phyloP scores from a whole-genome alignment of 2,329 filamentous ascomycete genomes.

The Fusarium siculi region DNA sequence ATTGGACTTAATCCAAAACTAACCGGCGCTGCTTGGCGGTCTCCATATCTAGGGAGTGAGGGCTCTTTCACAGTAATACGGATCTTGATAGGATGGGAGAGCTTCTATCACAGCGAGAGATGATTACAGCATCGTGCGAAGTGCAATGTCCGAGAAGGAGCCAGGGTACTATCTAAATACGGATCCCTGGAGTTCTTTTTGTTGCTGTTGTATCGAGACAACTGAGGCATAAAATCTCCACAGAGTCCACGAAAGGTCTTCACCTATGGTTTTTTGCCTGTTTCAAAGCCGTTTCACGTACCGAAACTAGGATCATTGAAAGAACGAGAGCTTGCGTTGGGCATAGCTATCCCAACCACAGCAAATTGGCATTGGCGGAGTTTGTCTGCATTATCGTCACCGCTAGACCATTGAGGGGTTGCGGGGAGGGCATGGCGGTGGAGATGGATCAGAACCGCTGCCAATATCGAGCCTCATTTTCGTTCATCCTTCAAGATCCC shows the following conservation, averaged over 20 bases:
- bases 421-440: constrained; percentile 14
- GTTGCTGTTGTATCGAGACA: constrained; percentile 21
- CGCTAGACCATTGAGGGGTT: constrained; percentile 8
- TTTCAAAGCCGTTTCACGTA: constrained; percentile 17
- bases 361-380: neutral
- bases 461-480: constrained; percentile 30
- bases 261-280: constrained; percentile 1
- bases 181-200: constrained; percentile 9
- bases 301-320: neutral
- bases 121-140: constrained; percentile 18
- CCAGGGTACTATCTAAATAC: constrained; percentile 15
- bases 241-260: constrained; percentile 11
- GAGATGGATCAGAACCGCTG: constrained; percentile 2
- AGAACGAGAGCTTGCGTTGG: neutral
- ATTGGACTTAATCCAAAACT: constrained; percentile 22
- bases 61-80: neutral
- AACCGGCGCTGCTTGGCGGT: constrained; percentile 28
- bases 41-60: constrained; percentile 24
- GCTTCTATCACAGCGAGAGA: constrained; percentile 18
- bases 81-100: constrained; percentile 27
- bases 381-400: constrained; percentile 1
- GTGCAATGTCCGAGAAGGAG: constrained; percentile 5
- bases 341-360: constrained; percentile 1
- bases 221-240: constrained; percentile 9
- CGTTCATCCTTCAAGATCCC: constrained; percentile 23